Evolutionary conservation across 768 basidiomycete genomes (phyloP).

Genomic region (Russula griseocarnosa): DNA sequence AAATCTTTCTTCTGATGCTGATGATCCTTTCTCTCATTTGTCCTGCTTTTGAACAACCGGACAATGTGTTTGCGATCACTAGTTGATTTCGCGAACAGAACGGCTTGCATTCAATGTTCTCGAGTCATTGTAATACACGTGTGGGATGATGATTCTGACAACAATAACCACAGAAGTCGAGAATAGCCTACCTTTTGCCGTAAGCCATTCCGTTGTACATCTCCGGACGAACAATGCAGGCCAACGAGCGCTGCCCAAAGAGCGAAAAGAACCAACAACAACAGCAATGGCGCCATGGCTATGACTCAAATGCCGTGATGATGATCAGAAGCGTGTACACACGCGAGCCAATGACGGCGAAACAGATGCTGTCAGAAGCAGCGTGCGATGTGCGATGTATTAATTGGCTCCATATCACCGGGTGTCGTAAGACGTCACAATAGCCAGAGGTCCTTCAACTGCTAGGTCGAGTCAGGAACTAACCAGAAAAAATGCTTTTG

Average conservation of each 20-base stretch:
- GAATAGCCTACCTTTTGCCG: constrained; percentile 60
- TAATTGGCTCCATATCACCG: constrained; percentile 55
- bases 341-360: constrained; percentile 7
- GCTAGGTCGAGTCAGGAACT: constrained; percentile 41
- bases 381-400: constrained; percentile 46
- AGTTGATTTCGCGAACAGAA: background rate
- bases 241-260: constrained; percentile 49
- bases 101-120: background rate
- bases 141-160: constrained; percentile 55
- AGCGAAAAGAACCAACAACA: constrained; percentile 56
- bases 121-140: constrained; percentile 25
- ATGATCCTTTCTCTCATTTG: background rate
- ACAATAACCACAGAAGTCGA: constrained; percentile 53
- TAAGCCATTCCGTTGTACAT: constrained; percentile 65
- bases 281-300: constrained; percentile 44
- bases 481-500: constrained; percentile 51
- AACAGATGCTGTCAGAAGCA: constrained; percentile 40
- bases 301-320: background rate
- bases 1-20: background rate
- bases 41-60: background rate
- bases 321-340: background rate
- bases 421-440: constrained; percentile 51
- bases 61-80: background rate
- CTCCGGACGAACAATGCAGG: constrained; percentile 72
- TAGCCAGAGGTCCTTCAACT: constrained; percentile 47